Evolutionary conservation across 495 filamentous ascomycete species (phyloP), one percentile per base, ranked within the genome.

Genomic region (Lindgomyces ingoldianus): DNA sequence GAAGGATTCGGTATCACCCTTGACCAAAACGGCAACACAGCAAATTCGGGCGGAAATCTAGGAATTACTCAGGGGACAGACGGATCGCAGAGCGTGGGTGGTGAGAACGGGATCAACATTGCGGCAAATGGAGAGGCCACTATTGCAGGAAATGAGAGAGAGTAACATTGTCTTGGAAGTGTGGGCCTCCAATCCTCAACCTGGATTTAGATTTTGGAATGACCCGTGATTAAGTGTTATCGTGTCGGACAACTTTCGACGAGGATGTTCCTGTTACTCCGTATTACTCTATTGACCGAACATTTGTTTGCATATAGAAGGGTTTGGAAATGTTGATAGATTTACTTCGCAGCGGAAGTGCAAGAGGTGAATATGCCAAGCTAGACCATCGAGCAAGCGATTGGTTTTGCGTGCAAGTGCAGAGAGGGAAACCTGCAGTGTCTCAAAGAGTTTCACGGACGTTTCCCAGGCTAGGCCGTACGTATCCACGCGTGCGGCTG

Each of bases 31-130:
- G 61, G 61, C 41, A 57, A 57, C 22, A 21, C 61, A 1, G 53
- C 50, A 8, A 64, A 64, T 24, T 25, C 53, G n/a, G 61, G 61
- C 2, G 61, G 61, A 9, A 64, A 64, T 27, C 42, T 64, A 42
- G 61, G 61, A 14, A 64, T 64, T 29, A 64, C 61, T 2, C 52
- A 64, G 61, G 61, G 61, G 0, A 39, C 22, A 27, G 61, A 64
- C 36, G 61, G 61, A 29, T 49, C 39, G 9, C 36, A 64, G 53
- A 56, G 48, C 57, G 29, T 64, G 21, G 61, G 61, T 39, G 61
- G 61, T 1, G 41, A 46, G 44, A 64, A 64, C 27, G 61, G 61
- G 3, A 64, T 64, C 24, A 64, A 64, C 22, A 64, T 64, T 25
- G 41, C 61, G 16, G 25, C 53, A 29, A 50, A 30, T 29, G 61